Base-by-base conservation (phyloP, 306 rosid species). In the Rosa rugosa region DNA sequence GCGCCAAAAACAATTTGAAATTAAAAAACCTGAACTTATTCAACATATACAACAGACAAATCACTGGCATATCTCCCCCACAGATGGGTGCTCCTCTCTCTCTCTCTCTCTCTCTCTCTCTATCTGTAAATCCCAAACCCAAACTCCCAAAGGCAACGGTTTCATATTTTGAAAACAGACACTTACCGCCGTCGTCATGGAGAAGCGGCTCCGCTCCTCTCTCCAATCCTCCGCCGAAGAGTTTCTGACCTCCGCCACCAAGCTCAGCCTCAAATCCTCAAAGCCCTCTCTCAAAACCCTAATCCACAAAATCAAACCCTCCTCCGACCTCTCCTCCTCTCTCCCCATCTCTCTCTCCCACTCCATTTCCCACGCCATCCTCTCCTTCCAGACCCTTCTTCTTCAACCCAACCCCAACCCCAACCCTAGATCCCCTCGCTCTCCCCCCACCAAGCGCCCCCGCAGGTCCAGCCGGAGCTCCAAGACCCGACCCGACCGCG, bases 171-270 rank as follows among this genome's bases (percentile, higher is more conserved):
- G 34, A 22, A 27, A 63, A 23, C 59, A 40, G 25, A 20, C 20
- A 54, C 10, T 54, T 20, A 5, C 41, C 69, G 41, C 42, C 17
- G 47, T 25, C 17, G 47, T 25, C 53, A 87, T 91, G 97, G 97
- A 85, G 87, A 94, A 91, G 91, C 87, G 82, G 69, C 91, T 95
- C 69, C 94, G 94, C 25, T 86, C 91, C 25, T 84, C 93, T 76
- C 89, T 94, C 6, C 80, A 80, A 27, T 85, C 92, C 78, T 89
- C 98, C 27, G 87, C 97, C 0, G 75, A 85, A 57, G 92, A 91
- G 16, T 95, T 95, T 53, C 60, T 91, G n/a, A 67, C 82, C 42
- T 72, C 85, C 11, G 96, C 98, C 40, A 42, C 85, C 13, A 84
- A 79, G 2, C 83, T 62, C 60, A 74, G 22, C 69, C 90, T 93